Conservation (phyloP, 2,329 filamentous ascomycete species). For the Pseudogymnoascus sp. region DNA sequence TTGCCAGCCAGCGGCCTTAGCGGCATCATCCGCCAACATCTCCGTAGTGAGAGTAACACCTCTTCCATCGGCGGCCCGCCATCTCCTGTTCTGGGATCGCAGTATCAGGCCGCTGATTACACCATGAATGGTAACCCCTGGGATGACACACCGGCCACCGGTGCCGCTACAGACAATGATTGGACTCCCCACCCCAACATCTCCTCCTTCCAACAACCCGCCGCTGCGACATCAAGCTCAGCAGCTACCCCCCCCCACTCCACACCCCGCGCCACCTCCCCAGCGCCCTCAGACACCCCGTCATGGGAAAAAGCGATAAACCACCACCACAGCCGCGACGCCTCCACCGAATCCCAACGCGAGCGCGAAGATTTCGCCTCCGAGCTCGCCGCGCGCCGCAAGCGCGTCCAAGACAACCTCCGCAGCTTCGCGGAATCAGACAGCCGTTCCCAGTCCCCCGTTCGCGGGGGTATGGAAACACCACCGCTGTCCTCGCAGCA, state of each 20-base stretch:
- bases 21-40: constrained; percentile 74
- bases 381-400: constrained; percentile 61
- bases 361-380: constrained; percentile 64
- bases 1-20: constrained; percentile 67
- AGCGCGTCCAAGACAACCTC: constrained; percentile 63
- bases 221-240: constrained; percentile 11
- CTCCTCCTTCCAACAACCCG: constrained; percentile 12
- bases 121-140: constrained; percentile 36
- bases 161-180: constrained; percentile 15
- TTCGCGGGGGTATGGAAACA: constrained; percentile 30
- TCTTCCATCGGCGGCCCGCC: constrained; percentile 65
- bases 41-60: constrained; percentile 69
- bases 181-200: constrained; percentile 13
- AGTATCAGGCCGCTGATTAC: constrained; percentile 31
- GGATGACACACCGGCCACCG: constrained; percentile 28
- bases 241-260: neutral
- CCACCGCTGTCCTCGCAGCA: constrained; percentile 27
- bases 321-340: constrained; percentile 35
- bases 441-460: constrained; percentile 32
- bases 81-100: constrained; percentile 34
- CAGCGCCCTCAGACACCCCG: neutral
- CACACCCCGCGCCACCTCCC: neutral
- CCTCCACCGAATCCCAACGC: constrained; percentile 41
- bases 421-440: constrained; percentile 61
- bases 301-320: constrained; percentile 25